Conservation (phyloP, 1,284 basidiomycete genomes). For the Waitea zeae region DNA sequence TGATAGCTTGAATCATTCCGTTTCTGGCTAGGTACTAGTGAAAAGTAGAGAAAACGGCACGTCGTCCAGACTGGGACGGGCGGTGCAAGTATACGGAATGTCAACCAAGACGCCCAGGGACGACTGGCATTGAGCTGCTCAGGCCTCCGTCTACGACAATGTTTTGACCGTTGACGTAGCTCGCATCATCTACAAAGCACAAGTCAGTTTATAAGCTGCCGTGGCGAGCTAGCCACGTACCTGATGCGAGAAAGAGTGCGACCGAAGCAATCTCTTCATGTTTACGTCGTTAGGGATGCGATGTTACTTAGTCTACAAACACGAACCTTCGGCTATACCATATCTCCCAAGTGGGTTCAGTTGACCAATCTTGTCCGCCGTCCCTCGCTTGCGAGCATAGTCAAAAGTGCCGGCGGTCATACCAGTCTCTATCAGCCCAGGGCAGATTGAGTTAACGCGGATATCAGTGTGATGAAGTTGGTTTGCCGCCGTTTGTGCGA, state of each 20-base stretch:
- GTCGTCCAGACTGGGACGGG: too few relatives aligned
- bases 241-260: conserved; percentile 76
- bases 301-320: too few relatives aligned
- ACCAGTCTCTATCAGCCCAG: conserved; percentile 82
- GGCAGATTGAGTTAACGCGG: conserved; percentile 82
- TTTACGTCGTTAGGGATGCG: too few relatives aligned
- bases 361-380: conserved; percentile 63
- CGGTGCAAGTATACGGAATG: too few relatives aligned
- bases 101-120: too few relatives aligned
- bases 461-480: conserved; percentile 74
- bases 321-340: conserved; percentile 55
- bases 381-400: conserved; percentile 59
- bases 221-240: conserved; percentile 21
- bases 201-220: conserved; percentile 5
- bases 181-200: conserved; percentile 54
- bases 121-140: too few relatives aligned
- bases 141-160: conserved; percentile 80
- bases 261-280: conserved; percentile 76
- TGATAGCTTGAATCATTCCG: too few relatives aligned
- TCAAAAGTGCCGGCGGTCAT: conserved; percentile 71
- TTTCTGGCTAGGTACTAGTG: too few relatives aligned
- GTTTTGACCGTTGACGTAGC: conserved; percentile 86
- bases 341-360: conserved; percentile 74
- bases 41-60: too few relatives aligned
- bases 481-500: conserved; percentile 69